A percentile compares a stretch with the other conserved stretches of the same genome.
Conservation (phyloP, 352 stramenopile genomes). For the Globisporangium okanoganense region DNA sequence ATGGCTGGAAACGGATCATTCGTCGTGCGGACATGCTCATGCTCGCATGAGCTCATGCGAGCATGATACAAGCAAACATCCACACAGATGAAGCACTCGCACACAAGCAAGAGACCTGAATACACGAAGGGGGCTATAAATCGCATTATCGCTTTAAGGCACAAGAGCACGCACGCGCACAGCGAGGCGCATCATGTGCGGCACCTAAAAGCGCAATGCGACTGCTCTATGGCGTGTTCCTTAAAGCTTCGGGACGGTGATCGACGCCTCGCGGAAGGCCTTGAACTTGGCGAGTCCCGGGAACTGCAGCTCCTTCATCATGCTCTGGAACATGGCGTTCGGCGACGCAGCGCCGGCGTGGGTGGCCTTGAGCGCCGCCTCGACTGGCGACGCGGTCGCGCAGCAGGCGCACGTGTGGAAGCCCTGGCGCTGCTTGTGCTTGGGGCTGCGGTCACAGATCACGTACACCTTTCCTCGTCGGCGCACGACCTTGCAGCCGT, state of each 20-base stretch:
- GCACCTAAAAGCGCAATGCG: background rate
- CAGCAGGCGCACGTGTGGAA: slow-evolving; percentile 73
- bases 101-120: background rate
- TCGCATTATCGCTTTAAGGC: slow-evolving; percentile 9
- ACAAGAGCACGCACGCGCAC: background rate
- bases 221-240: background rate
- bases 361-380: slow-evolving; percentile 16
- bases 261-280: slow-evolving; percentile 67
- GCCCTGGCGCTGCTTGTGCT: slow-evolving; percentile 94
- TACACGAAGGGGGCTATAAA: background rate
- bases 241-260: slow-evolving; percentile 69
- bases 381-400: slow-evolving; percentile 20
- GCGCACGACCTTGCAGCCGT: slow-evolving; percentile 89
- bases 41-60: too few relatives aligned
- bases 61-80: background rate
- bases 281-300: slow-evolving; percentile 72
- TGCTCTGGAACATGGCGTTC: slow-evolving; percentile 91
- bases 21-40: background rate
- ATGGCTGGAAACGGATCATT: slow-evolving; percentile 8
- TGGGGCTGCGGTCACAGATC: slow-evolving; percentile 88
- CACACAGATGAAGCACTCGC: background rate
- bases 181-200: too few relatives aligned
- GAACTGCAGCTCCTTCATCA: slow-evolving; percentile 95
- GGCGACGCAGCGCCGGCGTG: slow-evolving; percentile 52
- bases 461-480: slow-evolving; percentile 87